A percentile compares a stretch with the other conserved stretches of the same genome.
These are phyloP conservation scores for Ophiostoma pallidulum DNA, from an alignment of 2,329 filamentous ascomycete species.

Conservation along the genomic window DNA sequence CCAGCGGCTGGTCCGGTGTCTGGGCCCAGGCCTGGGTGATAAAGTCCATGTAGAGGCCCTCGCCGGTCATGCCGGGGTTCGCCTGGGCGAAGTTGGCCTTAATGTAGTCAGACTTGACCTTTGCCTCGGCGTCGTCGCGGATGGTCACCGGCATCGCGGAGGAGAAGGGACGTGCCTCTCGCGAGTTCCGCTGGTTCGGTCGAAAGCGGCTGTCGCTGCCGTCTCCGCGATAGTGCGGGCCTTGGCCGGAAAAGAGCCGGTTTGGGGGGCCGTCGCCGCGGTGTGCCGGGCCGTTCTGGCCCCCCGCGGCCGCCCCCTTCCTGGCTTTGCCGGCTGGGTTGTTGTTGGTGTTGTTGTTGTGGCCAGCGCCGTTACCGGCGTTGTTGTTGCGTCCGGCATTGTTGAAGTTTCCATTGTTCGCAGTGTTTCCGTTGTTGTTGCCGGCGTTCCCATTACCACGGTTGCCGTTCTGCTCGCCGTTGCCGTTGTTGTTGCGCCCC, in stretches of 20 bases:
- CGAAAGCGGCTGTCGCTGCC: constrained; percentile 2
- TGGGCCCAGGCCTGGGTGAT: constrained; percentile 1
- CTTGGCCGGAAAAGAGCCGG: background rate
- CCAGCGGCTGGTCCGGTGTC: background rate
- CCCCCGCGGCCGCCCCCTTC: too few species aligned
- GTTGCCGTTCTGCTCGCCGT: background rate
- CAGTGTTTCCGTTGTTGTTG: background rate
- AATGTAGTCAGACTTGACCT: background rate
- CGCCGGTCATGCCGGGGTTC: background rate
- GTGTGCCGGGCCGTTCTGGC: too few species aligned
- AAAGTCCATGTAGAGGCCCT: constrained; percentile 3
- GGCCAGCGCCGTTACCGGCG: background rate
- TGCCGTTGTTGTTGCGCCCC: background rate
- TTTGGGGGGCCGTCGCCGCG: too few species aligned
- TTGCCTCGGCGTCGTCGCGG: background rate
- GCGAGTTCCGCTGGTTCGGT: background rate
- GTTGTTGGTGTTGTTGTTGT: too few species aligned
- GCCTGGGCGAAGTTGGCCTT: background rate
- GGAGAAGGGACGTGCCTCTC: constrained; percentile 1
- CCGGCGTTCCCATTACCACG: background rate
- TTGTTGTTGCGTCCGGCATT: background rate
- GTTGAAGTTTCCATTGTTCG: background rate
- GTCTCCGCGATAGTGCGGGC: constrained; percentile 1
- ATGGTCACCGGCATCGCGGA: constrained; percentile 1
- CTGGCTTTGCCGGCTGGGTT: too few species aligned